Conservation (phyloP, 345 rosid genomes). For the Pseudoturritis turrita region DNA sequence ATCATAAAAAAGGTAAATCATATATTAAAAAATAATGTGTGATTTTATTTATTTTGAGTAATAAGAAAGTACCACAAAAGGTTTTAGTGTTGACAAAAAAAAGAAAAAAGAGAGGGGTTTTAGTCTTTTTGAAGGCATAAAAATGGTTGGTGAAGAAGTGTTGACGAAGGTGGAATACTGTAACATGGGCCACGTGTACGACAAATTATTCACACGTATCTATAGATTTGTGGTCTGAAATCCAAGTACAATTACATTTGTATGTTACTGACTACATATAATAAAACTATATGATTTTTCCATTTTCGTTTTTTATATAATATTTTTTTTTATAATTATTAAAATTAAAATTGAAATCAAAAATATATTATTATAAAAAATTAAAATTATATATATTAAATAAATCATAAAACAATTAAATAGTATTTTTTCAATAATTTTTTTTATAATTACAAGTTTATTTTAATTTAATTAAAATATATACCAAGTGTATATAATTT, state of each 20-base stretch:
- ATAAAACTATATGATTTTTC: not conserved
- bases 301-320: not conserved
- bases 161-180: slow-evolving; percentile 29
- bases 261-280: not conserved
- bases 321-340: too few relatives aligned
- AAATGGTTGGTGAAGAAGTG: slow-evolving; percentile 30
- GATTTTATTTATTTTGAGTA: not conserved
- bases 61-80: not conserved
- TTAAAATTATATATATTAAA: too few relatives aligned
- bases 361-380: too few relatives aligned
- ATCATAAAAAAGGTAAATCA: too few relatives aligned
- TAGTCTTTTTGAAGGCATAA: slow-evolving; percentile 1
- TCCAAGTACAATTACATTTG: not conserved
- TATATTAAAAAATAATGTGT: not conserved
- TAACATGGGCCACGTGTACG: slow-evolving; percentile 30
- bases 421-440: too few relatives aligned
- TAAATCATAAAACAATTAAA: too few relatives aligned
- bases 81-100: slow-evolving; percentile 1
- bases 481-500: too few relatives aligned
- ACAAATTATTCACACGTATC: slow-evolving; percentile 7
- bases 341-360: too few relatives aligned
- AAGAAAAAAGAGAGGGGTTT: not conserved
- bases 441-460: too few relatives aligned
- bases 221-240: slow-evolving; percentile 10
- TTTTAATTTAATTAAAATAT: too few relatives aligned